phyloP scores from a whole-genome alignment of 108 stramenopile genomes.

The Cyclotella kingstonii region DNA sequence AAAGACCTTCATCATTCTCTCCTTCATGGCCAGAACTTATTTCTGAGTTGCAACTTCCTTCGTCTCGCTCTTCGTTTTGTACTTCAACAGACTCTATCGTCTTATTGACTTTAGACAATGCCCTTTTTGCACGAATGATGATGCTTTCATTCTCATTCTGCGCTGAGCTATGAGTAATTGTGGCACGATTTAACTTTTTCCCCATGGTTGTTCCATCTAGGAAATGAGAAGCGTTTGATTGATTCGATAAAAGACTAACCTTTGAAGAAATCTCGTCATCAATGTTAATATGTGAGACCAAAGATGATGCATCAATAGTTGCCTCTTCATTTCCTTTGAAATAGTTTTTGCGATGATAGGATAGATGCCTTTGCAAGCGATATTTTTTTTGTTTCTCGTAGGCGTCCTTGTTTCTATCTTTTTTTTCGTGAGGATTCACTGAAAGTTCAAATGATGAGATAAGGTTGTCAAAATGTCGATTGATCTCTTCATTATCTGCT shows the following conservation, averaged over 20 bases:
- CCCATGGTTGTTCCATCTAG: constrained; percentile 32
- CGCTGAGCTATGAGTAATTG: neutral
- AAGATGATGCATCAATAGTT: neutral
- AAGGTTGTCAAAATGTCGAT: constrained; percentile 40
- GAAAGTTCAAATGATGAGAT: constrained; percentile 36
- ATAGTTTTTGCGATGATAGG: neutral
- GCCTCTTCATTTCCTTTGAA: neutral
- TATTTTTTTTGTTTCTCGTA: constrained; percentile 5
- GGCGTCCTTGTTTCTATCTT: neutral
- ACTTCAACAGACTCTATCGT: constrained; percentile 1
- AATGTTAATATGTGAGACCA: neutral
- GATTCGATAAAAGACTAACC: constrained; percentile 6
- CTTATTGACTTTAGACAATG: constrained; percentile 5
- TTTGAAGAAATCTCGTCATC: constrained; percentile 7
- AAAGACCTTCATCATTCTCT: neutral
- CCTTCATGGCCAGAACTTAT: neutral
- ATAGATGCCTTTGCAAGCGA: neutral
- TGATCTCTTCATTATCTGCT: constrained; percentile 21
- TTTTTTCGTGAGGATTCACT: neutral
- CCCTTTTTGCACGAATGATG: constrained; percentile 14
- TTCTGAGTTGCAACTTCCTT: neutral
- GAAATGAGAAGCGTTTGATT: constrained; percentile 15
- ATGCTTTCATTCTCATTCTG: constrained; percentile 2
- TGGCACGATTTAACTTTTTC: constrained; percentile 28
- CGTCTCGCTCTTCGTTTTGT: neutral